These are phyloP conservation scores for Anisodus tanguticus DNA, from an alignment of 257 asterid species.

Conservation along the genomic window DNA sequence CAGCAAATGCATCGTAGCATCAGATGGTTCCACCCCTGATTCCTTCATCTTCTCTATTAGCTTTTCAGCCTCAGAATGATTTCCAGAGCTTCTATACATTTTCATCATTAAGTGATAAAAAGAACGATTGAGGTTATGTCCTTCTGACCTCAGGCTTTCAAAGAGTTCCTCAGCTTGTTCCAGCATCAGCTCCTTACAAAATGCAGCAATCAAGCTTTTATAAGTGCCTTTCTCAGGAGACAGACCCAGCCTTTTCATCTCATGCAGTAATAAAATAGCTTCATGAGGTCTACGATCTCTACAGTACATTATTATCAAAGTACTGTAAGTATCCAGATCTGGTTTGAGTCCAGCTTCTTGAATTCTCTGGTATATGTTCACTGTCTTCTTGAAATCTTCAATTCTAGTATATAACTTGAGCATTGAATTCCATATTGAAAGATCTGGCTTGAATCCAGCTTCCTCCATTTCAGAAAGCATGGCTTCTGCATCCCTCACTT, in stretches of 20 bases:
- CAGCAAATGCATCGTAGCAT: conserved; percentile 93
- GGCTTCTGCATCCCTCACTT: conserved; percentile 83
- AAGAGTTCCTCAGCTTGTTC: conserved; percentile 91
- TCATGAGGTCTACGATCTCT: conserved; percentile 88
- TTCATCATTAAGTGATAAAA: conserved; percentile 97
- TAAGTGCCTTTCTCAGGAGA: conserved; percentile 70
- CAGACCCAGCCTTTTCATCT: conserved; percentile 65
- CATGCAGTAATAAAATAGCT: conserved; percentile 62
- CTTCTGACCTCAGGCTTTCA: conserved; percentile 60
- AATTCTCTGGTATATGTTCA: conserved; percentile 66
- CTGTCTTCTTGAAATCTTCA: conserved; percentile 87
- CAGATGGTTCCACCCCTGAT: conserved; percentile 80
- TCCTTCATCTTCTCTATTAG: conserved; percentile 78
- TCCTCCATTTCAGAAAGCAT: conserved; percentile 88
- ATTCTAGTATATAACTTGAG: conserved; percentile 67
- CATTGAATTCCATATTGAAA: conserved; percentile 71
- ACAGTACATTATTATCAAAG: conserved; percentile 85
- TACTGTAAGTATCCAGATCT: conserved; percentile 79
- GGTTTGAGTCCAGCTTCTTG: conserved; percentile 75
- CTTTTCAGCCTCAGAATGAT: conserved; percentile 77
- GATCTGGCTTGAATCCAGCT: conserved; percentile 77
- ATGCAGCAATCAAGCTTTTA: conserved; percentile 91
- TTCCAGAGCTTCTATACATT: conserved; percentile 76
- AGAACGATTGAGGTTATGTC: conserved; percentile 68
- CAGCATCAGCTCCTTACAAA: conserved; percentile 73